Base-by-base conservation (phyloP, 768 basidiomycete species). In the Lactarius indigo region DNA sequence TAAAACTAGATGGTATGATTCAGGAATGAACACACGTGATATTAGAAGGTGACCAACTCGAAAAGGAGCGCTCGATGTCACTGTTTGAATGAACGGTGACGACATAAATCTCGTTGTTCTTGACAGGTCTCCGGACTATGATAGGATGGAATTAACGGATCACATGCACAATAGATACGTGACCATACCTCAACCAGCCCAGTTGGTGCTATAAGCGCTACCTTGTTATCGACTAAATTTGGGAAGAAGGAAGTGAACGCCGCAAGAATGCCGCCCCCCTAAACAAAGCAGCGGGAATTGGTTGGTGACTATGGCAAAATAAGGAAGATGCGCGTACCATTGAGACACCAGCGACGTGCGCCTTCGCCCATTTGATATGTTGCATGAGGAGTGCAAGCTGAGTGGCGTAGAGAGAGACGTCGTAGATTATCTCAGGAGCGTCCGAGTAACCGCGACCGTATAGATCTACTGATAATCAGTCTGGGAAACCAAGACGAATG, bases 311-410 rank as follows among this genome's bases (percentile, higher is more conserved):
- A 17, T 5, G 23, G 39, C 50, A 33, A 20, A 20, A 23, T n/a
- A 26, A 5, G 33, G 41, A 37, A 47, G 18, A 42, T 35, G 8
- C 26, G 35, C 80, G 41, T 63, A 87, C 90, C 92, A 94, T 93
- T 26, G 91, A 92, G 18, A 91, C 78, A 17, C 90, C 91, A 0
- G 84, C 84, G 44, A 93, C 75, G 61, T 82, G 77, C 0, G 88
- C 86, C 68, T 84, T 83, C 12, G 84, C 80, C 91, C 91, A 94
- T 61, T 80, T 82, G 56, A 92, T 75, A 68, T 92, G 85, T 69
- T 93, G 91, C 82, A 94, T 84, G 58, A 94, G 83, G 7, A 92
- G 81, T 0, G 92, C 92, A n/a, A 94, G 87, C 71, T 93, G 91
- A 0, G 85, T 86, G 1, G 86, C 85, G 73, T 88, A 88, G 4